Base-by-base conservation (phyloP, 805 yeast genomes). In the Starmerella davenportii region DNA sequence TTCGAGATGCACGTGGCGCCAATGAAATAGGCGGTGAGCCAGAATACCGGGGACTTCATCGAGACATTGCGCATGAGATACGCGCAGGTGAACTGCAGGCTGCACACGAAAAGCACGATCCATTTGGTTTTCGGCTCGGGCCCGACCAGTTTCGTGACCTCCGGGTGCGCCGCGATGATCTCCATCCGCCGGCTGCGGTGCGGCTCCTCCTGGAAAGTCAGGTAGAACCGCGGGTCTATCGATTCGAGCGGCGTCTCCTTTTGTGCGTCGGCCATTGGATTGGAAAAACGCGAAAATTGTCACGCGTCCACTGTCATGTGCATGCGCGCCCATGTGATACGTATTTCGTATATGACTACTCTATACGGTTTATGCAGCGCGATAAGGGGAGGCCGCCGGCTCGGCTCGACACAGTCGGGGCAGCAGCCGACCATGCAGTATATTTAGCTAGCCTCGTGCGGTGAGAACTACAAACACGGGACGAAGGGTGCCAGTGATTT, bases 1-100 rank as follows among this genome's bases (percentile, higher is more conserved):
- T 85, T 84, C 53, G 85, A 93, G 54, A 74, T 76, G 39, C 79
- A 69, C 7, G 93, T 79, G 14, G 90, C 95, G 2, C 95, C 95
- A 38, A 84, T 63, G 17, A 77, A 58, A 51, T 84, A 84, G 4
- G 92, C 87, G 11, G 71, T 52, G 1, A 65, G 47, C 51, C 79
- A 56, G 52, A 77, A 79, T 47, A 64, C 63, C 61, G 65, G 64
- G 21, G 66, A 55, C 32, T 69, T 58, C 20, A 76, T 66, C 20
- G 66, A 53, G 2, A 74, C 66, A 50, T 76, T 55, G 40, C 78
- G 63, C 37, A 84, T 59, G 40, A 64, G 55, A 51, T 68, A 74
- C 0, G 93, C 93, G 4, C 67, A 57, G 1, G 67, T 38, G 17
- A 81, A 61, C 57, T 84, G 95, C n/a, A 77, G 47, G 1, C 62